Evolutionary conservation across 2,329 filamentous ascomycete genomes (phyloP), one percentile per base, ranked within the genome.

Genomic region (Sphaerulina musiva): DNA sequence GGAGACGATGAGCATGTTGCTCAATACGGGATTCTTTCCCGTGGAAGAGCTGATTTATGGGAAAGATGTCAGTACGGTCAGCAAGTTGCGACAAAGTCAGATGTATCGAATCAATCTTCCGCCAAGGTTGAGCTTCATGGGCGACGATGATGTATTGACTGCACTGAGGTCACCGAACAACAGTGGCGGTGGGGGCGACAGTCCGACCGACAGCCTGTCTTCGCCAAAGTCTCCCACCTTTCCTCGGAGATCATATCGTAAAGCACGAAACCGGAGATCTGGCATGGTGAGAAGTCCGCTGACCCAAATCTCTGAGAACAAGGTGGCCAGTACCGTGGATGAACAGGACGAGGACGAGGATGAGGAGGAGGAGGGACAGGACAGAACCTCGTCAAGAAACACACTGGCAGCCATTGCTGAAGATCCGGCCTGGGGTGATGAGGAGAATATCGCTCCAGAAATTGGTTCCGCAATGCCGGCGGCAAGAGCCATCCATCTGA

Each of bases 1-100:
- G 39, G 61, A 66, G 54, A 66, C 64, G 3, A 64, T 67, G 62
- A 66, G 64, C 44, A 66, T 66, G 65, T 57, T 67, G 4, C 51
- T 67, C 4, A 62, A 66, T 12, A 55, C 59, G n/a, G 64, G 64
- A 12, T 66, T 68, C 55, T 67, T 66, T 44, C 59, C 59, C 2
- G 48, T 54, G 2, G 42, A 58, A 12, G 54, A 60, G 14, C 46
- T 59, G 26, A 46, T 54, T 10, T 51, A 55, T 39, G 54, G 54
- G 11, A 53, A 51, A 10, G 34, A 38, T 10, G 12, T 26, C 2
- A 41, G 43, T 38, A 53, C 51, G 14, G 39, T 47, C 14, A 45
- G 51, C 14, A 51, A 42, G 10, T 47, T 52, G 23, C 48, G 51
- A 34, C n/a, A 51, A 4, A 51, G 54, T 14, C 52, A 51, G 20